phyloP scores from a whole-genome alignment of 2,329 filamentous ascomycete species.

The Pseudocercospora pini-densiflorae region DNA sequence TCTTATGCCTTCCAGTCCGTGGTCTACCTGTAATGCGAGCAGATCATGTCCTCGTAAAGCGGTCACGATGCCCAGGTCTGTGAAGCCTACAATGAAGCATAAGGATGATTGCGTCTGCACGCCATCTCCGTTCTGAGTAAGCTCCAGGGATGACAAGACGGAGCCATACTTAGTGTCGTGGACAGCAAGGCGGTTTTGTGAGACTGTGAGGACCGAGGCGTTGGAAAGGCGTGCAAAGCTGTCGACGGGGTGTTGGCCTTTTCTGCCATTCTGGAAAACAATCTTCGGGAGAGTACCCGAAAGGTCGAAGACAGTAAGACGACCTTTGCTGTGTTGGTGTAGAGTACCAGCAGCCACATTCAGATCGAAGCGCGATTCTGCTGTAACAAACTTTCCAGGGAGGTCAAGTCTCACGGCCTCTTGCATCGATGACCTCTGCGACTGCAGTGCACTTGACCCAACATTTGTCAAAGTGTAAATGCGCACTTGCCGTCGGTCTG shows the following conservation, averaged over 20 bases:
- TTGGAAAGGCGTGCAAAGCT: slow-evolving; percentile 71
- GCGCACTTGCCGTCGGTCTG: slow-evolving; percentile 20
- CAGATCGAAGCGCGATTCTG: slow-evolving; percentile 32
- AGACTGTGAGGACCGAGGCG: slow-evolving; percentile 68
- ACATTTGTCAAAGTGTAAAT: slow-evolving; percentile 26
- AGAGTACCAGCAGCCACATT: slow-evolving; percentile 67
- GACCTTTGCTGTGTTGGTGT: slow-evolving; percentile 61
- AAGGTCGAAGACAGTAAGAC: slow-evolving; percentile 67
- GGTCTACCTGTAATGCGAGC: slow-evolving; percentile 64
- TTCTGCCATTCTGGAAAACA: slow-evolving; percentile 50
- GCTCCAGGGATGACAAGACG: slow-evolving; percentile 48
- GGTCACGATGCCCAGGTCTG: slow-evolving; percentile 68
- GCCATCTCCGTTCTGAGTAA: slow-evolving; percentile 26
- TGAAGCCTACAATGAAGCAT: slow-evolving; percentile 57
- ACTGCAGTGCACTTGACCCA: slow-evolving; percentile 20
- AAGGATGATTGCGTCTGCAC: not conserved
- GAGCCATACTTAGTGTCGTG: slow-evolving; percentile 72
- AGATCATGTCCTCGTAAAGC: slow-evolving; percentile 67
- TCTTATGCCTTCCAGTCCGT: slow-evolving; percentile 40
- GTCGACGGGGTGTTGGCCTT: slow-evolving; percentile 53
- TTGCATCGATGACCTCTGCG: slow-evolving; percentile 19
- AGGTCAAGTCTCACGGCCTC: slow-evolving; percentile 32
- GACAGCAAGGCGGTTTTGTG: slow-evolving; percentile 60
- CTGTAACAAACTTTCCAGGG: slow-evolving; percentile 19
- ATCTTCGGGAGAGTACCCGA: slow-evolving; percentile 65